A percentile compares a stretch with the other conserved stretches of the same genome.
Conservation (phyloP, 352 stramenopile genomes). For the Pythium phragmiticola region DNA sequence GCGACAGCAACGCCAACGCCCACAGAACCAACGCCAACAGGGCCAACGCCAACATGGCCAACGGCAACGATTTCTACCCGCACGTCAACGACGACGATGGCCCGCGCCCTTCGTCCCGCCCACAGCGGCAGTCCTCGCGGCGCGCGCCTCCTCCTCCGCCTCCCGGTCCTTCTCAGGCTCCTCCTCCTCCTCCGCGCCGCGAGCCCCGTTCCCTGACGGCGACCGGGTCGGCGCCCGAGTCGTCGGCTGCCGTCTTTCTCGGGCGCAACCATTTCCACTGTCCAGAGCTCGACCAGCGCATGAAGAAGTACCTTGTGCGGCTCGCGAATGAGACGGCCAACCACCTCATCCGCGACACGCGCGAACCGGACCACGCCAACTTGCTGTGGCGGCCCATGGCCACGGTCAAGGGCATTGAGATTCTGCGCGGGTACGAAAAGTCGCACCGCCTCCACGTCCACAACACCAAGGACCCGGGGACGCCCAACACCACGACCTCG, state of each 20-base stretch:
- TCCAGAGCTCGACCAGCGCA: slow-evolving; percentile 61
- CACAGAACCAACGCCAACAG: background rate
- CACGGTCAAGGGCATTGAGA: slow-evolving; percentile 49
- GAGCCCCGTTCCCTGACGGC: background rate
- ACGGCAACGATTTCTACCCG: background rate
- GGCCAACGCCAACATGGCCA: background rate
- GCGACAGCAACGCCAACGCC: background rate
- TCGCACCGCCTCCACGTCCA: slow-evolving; percentile 4
- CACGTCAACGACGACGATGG: background rate
- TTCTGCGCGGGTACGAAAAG: slow-evolving; percentile 47
- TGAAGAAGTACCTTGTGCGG: slow-evolving; percentile 76
- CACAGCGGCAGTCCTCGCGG: background rate
- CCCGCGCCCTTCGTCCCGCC: background rate
- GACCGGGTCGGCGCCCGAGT: slow-evolving; percentile 2
- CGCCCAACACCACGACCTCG: background rate
- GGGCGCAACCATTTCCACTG: slow-evolving; percentile 55
- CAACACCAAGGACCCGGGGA: background rate
- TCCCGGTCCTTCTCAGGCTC: background rate
- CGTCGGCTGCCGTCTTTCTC: slow-evolving; percentile 22
- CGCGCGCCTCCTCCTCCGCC: background rate
- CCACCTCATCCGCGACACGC: slow-evolving; percentile 69
- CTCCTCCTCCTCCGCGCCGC: background rate
- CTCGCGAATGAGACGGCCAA: slow-evolving; percentile 84
- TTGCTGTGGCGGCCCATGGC: slow-evolving; percentile 61
- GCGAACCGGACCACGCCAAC: slow-evolving; percentile 41